A percentile compares a stretch with the other conserved stretches of the same genome.
Conservation (phyloP, 768 basidiomycete genomes). For the Russula sp. region DNA sequence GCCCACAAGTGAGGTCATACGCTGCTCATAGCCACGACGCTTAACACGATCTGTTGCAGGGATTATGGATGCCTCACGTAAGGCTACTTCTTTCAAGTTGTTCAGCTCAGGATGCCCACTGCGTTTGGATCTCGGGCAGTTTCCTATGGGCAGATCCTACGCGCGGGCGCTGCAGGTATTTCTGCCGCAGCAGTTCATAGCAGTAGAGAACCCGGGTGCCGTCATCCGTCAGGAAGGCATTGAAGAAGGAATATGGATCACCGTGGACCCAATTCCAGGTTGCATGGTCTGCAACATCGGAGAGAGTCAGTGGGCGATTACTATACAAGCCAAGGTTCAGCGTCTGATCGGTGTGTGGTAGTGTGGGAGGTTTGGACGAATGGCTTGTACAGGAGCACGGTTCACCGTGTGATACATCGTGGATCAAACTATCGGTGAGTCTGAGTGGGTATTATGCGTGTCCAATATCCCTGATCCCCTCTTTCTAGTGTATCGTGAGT, state of each 20-base stretch:
- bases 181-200: slow-evolving; percentile 44
- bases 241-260: slow-evolving; percentile 67
- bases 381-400: slow-evolving; percentile 81
- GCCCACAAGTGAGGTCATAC: slow-evolving; percentile 67
- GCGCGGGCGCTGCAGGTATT: slow-evolving; percentile 82
- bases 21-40: background rate
- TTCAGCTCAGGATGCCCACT: slow-evolving; percentile 2
- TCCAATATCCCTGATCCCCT: background rate
- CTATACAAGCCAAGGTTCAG: background rate
- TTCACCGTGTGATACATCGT: slow-evolving; percentile 85
- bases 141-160: slow-evolving; percentile 82
- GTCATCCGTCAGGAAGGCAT: slow-evolving; percentile 53
- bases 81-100: slow-evolving; percentile 30
- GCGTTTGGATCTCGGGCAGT: slow-evolving; percentile 41
- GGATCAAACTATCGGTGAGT: slow-evolving; percentile 61
- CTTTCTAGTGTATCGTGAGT: slow-evolving; percentile 65
- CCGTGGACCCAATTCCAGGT: slow-evolving; percentile 77
- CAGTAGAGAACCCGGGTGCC: slow-evolving; percentile 32
- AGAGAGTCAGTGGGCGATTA: slow-evolving; percentile 57
- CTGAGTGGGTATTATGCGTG: background rate
- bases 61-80: slow-evolving; percentile 93
- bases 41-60: slow-evolving; percentile 39
- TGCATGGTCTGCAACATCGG: slow-evolving; percentile 91
- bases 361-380: slow-evolving; percentile 94
- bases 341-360: slow-evolving; percentile 33